These are phyloP conservation scores for Stachybotrys echinatus DNA, from an alignment of 2,329 filamentous ascomycete genomes.

Conservation along the genomic window DNA sequence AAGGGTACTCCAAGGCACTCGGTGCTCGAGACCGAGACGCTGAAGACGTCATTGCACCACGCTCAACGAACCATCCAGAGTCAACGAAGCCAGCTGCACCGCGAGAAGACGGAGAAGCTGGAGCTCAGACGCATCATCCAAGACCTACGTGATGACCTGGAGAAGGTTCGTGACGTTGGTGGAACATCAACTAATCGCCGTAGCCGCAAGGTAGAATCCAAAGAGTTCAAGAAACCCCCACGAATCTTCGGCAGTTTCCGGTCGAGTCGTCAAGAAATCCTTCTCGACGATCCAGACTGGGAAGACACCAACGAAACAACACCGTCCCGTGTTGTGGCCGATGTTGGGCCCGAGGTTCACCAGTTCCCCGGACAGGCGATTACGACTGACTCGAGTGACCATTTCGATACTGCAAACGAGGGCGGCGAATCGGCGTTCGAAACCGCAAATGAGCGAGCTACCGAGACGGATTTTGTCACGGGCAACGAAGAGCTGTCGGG, in stretches of 20 bases:
- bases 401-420: slow-evolving; percentile 80
- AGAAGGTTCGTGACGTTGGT: slow-evolving; percentile 57
- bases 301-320: slow-evolving; percentile 62
- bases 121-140: slow-evolving; percentile 93
- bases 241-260: slow-evolving; percentile 73
- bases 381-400: slow-evolving; percentile 53
- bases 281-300: slow-evolving; percentile 80
- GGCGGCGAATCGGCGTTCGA: slow-evolving; percentile 60
- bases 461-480: slow-evolving; percentile 90
- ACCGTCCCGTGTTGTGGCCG: slow-evolving; percentile 15
- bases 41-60: slow-evolving; percentile 90
- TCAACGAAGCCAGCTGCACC: slow-evolving; percentile 88
- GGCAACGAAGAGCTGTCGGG: slow-evolving; percentile 75
- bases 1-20: slow-evolving; percentile 90
- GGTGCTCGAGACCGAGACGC: slow-evolving; percentile 88
- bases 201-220: slow-evolving; percentile 58
- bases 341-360: slow-evolving; percentile 12
- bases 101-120: slow-evolving; percentile 97
- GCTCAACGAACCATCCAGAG: slow-evolving; percentile 96
- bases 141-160: slow-evolving; percentile 89
- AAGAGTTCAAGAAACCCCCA: slow-evolving; percentile 73
- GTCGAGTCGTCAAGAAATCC: slow-evolving; percentile 70
- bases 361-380: slow-evolving; percentile 6
- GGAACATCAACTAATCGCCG: slow-evolving; percentile 46
- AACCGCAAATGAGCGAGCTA: slow-evolving; percentile 71